Percentiles rank a stretch among this genome's conserved stretches.
Conservation (phyloP, 148 eudicot species). For the Diospyros lotus region DNA sequence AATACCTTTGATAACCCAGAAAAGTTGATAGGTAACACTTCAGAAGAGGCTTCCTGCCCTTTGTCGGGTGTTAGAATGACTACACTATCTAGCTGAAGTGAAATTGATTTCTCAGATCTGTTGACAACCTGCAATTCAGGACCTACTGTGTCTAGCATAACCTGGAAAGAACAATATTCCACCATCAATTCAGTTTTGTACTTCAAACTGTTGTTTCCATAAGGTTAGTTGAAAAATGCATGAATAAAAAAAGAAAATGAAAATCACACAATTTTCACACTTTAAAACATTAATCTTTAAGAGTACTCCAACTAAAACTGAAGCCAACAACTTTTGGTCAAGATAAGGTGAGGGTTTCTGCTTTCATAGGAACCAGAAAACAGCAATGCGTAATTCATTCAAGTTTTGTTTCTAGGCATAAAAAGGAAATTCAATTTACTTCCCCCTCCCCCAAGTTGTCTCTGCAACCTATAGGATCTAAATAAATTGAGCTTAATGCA, state of each 20-base stretch:
- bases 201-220: not conserved
- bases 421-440: too few species aligned
- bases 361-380: too few species aligned
- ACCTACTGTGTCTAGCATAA: slow-evolving; percentile 71
- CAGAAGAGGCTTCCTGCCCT: slow-evolving; percentile 55
- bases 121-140: slow-evolving; percentile 66
- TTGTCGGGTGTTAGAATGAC: slow-evolving; percentile 52
- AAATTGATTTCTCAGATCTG: slow-evolving; percentile 43
- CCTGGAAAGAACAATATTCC: slow-evolving; percentile 33
- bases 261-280: not conserved
- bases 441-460: too few species aligned
- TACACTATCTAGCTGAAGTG: slow-evolving; percentile 46
- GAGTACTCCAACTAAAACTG: not conserved
- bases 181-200: not conserved
- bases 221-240: not conserved
- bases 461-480: too few species aligned
- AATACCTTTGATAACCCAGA: slow-evolving; percentile 54
- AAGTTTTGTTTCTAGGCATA: too few species aligned
- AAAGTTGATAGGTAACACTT: slow-evolving; percentile 63
- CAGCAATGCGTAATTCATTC: too few species aligned
- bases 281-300: not conserved
- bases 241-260: not conserved
- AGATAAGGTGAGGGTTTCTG: too few species aligned
- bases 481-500: too few species aligned
- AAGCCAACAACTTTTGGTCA: not conserved